Evolutionary conservation across 108 stramenopile genomes (phyloP).

Genomic region (Mediolabrus comicus): DNA sequence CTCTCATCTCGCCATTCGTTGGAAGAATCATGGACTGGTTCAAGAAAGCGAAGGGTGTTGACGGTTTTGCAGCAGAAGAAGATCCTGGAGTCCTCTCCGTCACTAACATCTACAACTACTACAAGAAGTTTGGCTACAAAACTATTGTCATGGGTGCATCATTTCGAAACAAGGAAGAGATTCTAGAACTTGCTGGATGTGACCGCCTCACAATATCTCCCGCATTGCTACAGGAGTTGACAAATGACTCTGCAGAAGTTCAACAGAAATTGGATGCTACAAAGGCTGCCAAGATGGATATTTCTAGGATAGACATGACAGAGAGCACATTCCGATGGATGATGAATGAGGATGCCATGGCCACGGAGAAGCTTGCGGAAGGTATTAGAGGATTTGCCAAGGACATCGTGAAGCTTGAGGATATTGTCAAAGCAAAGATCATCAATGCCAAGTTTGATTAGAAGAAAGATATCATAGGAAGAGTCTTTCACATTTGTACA

Average conservation of each 20-base stretch:
- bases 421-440: slow-evolving; percentile 84
- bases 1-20: slow-evolving; percentile 98
- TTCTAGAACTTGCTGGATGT: slow-evolving; percentile 82
- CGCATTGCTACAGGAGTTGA: slow-evolving; percentile 71
- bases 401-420: slow-evolving; percentile 94
- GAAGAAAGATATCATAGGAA: not conserved
- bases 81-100: slow-evolving; percentile 98
- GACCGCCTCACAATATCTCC: slow-evolving; percentile 91
- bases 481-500: not conserved
- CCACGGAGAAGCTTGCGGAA: slow-evolving; percentile 97
- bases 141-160: slow-evolving; percentile 99
- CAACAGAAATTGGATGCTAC: slow-evolving; percentile 64
- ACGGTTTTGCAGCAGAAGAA: slow-evolving; percentile 72
- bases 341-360: slow-evolving; percentile 98
- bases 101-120: slow-evolving; percentile 96
- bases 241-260: slow-evolving; percentile 35
- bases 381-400: slow-evolving; percentile 95
- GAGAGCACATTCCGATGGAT: slow-evolving; percentile 94
- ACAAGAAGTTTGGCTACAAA: slow-evolving; percentile 94
- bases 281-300: slow-evolving; percentile 63
- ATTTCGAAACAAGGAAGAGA: slow-evolving; percentile 92
- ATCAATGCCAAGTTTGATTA: slow-evolving; percentile 23
- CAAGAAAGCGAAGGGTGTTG: slow-evolving; percentile 82
- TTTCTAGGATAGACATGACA: slow-evolving; percentile 75
- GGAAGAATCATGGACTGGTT: slow-evolving; percentile 99